phyloP scores from a whole-genome alignment of 805 yeast species.

The Lipomyces mesembrius region DNA sequence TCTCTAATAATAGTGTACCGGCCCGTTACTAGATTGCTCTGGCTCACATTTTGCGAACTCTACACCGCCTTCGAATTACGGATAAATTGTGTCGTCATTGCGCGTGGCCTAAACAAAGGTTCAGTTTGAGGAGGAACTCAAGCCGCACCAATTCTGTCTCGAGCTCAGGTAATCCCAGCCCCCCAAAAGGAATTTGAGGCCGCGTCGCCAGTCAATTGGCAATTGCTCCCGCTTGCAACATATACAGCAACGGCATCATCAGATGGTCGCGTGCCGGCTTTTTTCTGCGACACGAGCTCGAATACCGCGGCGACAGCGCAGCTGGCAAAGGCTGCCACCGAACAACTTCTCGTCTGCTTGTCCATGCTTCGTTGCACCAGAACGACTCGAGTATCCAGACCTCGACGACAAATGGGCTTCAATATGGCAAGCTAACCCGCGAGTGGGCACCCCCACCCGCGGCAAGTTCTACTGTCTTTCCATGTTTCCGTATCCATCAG shows the following conservation, averaged over 20 bases:
- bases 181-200: background rate
- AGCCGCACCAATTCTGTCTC: background rate
- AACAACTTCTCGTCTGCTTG: background rate
- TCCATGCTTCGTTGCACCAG: background rate
- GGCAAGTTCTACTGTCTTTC: conserved; percentile 61
- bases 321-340: background rate
- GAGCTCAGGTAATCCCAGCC: background rate
- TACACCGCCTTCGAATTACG: background rate
- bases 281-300: background rate
- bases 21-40: background rate
- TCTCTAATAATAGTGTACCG: background rate
- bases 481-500: conserved; percentile 98
- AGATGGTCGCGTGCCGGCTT: background rate
- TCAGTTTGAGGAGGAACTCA: background rate
- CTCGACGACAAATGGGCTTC: conserved; percentile 29
- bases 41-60: background rate
- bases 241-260: background rate
- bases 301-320: background rate
- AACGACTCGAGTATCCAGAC: conserved; percentile 21
- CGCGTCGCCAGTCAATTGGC: background rate
- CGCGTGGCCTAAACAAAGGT: background rate
- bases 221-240: background rate
- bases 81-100: background rate
- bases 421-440: conserved; percentile 18
- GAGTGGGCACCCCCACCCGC: conserved; percentile 20